phyloP scores from a whole-genome alignment of 805 yeast species.

The Schwanniomyces pseudopolymorphus region DNA sequence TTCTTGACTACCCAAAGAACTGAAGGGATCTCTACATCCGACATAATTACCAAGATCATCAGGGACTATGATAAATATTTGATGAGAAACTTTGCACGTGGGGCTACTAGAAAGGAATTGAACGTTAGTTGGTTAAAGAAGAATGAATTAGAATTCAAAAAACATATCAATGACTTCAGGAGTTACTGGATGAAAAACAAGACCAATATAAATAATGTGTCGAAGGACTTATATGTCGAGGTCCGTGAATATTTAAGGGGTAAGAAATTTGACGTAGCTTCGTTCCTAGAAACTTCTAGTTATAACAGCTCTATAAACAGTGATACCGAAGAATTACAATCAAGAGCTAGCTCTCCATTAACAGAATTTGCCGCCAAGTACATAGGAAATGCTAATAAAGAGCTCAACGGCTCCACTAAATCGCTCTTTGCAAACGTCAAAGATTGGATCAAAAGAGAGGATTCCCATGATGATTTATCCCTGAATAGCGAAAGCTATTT shows the following conservation, averaged over 20 bases:
- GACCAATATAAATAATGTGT: conserved; percentile 63
- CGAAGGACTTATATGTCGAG: conserved; percentile 82
- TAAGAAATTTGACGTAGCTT: conserved; percentile 33
- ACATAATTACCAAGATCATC: conserved; percentile 91
- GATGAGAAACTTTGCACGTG: conserved; percentile 96
- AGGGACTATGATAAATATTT: conserved; percentile 95
- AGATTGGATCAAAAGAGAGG: conserved; percentile 41
- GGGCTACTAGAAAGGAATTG: conserved; percentile 93
- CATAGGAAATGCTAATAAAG: conserved; percentile 53
- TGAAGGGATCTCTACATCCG: conserved; percentile 93
- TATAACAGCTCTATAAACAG: conserved; percentile 16
- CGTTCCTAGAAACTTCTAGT: conserved; percentile 23
- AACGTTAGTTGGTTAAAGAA: conserved; percentile 97
- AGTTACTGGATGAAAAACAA: conserved; percentile 80
- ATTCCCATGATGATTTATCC: conserved; percentile 29
- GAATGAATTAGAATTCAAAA: conserved; percentile 91
- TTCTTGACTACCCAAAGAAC: conserved; percentile 95
- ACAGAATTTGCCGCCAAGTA: conserved; percentile 65
- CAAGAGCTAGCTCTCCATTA: conserved; percentile 50
- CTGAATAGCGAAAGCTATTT: conserved; percentile 17
- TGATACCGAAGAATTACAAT: conserved; percentile 28
- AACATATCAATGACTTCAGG: conserved; percentile 85
- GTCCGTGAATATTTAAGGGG: conserved; percentile 70
- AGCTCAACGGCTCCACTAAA: conserved; percentile 29
- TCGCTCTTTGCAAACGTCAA: conserved; percentile 40